Percentiles rank a stretch among this genome's conserved stretches.
Evolutionary conservation across 2,329 filamentous ascomycete genomes (phyloP).

Genomic region (Onygenales sp.): DNA sequence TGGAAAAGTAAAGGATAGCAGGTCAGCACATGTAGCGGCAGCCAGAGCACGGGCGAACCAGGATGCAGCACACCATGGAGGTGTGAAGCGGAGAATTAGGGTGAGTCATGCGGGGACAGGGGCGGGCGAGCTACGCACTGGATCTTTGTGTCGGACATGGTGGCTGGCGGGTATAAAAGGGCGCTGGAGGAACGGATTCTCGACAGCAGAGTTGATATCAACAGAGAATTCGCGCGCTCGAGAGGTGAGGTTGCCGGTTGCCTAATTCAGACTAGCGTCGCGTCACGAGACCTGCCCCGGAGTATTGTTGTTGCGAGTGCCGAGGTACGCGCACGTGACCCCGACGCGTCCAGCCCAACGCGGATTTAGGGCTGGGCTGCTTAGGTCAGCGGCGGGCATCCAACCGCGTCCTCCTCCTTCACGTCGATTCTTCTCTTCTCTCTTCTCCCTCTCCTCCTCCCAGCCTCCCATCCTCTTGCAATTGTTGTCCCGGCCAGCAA

Average conservation of each 20-base stretch:
- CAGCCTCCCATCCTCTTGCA: conserved; percentile 9
- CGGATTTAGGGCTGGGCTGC: conserved; percentile 8
- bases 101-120: conserved; percentile 13
- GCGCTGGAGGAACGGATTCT: conserved; percentile 3
- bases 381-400: conserved; percentile 4
- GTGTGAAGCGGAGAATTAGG: conserved; percentile 8
- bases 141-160: conserved; percentile 61
- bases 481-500: conserved; percentile 3
- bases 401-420: neutral
- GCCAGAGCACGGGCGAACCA: neutral
- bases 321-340: conserved; percentile 19
- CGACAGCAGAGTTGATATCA: neutral
- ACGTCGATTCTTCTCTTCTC: conserved; percentile 4
- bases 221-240: neutral
- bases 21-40: conserved; percentile 1
- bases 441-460: conserved; percentile 9
- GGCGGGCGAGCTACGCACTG: conserved; percentile 44
- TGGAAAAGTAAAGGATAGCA: conserved; percentile 17
- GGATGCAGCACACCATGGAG: conserved; percentile 6
- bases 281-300: neutral
- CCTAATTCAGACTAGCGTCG: conserved; percentile 5
- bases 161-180: conserved; percentile 18
- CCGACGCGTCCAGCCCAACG: conserved; percentile 28
- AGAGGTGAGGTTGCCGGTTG: neutral
- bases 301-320: conserved; percentile 7